phyloP scores from a whole-genome alignment of 2,329 filamentous ascomycete species.

The Ciborinia camelliae region DNA sequence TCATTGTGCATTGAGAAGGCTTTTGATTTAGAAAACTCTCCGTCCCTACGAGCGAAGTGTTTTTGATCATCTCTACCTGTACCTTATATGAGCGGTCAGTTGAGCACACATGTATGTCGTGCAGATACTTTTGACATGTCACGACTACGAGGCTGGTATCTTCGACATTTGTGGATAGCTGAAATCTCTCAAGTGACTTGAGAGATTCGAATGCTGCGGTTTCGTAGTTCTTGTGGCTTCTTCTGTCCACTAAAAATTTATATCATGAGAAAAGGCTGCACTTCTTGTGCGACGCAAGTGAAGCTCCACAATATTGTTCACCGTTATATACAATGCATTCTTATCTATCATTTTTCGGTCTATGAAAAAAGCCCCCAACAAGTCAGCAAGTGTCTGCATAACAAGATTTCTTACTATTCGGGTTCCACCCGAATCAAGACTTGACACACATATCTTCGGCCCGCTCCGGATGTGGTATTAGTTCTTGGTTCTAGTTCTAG shows the following conservation, averaged over 20 bases:
- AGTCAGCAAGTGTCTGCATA: neutral
- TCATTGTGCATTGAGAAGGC: neutral
- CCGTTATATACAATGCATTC: neutral
- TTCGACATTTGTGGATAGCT: neutral
- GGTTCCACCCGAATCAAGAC: neutral
- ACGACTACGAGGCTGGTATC: neutral
- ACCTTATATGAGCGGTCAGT: neutral
- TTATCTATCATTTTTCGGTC: slow-evolving; percentile 3
- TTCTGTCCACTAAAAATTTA: neutral
- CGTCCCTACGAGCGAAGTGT: neutral
- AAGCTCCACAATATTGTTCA: neutral
- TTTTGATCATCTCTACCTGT: neutral
- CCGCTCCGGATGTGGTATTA: neutral
- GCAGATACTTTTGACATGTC: neutral
- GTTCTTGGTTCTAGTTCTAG: neutral
- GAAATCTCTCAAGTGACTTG: neutral
- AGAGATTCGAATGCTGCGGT: too few species aligned
- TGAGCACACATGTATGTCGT: neutral
- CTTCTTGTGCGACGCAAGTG: neutral
- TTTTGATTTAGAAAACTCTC: neutral
- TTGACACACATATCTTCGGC: neutral
- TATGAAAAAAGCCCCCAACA: neutral
- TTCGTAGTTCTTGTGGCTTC: neutral
- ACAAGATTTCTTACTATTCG: neutral
- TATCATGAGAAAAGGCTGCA: neutral